Base-by-base conservation (phyloP, 345 rosid species). In the Raphanus raphanistrum region DNA sequence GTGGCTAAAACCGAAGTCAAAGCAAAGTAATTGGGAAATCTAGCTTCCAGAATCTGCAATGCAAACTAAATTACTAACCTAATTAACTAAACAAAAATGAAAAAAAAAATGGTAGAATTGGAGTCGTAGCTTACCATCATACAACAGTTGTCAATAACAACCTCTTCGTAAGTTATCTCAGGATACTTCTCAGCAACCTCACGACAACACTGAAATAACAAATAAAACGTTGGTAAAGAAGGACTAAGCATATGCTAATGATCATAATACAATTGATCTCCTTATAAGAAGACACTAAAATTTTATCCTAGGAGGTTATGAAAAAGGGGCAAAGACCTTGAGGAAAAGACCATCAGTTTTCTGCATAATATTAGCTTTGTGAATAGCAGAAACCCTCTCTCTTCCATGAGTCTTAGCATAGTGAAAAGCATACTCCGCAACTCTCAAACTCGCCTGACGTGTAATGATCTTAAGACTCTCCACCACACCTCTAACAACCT, bases 401-500 rank as follows among this genome's bases (percentile, higher is more conserved):
- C 98, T 85, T 77, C 97, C 99, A 78, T 96, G 96, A 79, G 88
- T 69, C 89, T 93, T 96, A 5, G 99, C 99, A 87, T 93, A 93
- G 75, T 85, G 92, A 83, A 96, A 96, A 11, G 99, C 98, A 84
- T 96, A 96, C 75, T 96, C 99, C 21, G 99, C 99, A 70, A 96
- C 99, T 82, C 99, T 89, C 83, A 96, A 87, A 84, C 99, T 96
- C 43, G 98, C 99, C 74, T 87, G 93, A 68, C 99, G 94, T 5
- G 98, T 93, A 77, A 96, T 96, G 75, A 96, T 93, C 82, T 95
- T 96, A 66, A 96, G 91, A 80, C 99, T 96, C 71, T 96, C 99
- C 76, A 96, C 98, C 45, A 91, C 99, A 82, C 99, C 99, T 86
- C 97, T 93, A 78, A 96, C 99, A 79, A 93, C 98, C 98, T 93